phyloP scores from a whole-genome alignment of 345 rosid genomes.

The Populus simonii region DNA sequence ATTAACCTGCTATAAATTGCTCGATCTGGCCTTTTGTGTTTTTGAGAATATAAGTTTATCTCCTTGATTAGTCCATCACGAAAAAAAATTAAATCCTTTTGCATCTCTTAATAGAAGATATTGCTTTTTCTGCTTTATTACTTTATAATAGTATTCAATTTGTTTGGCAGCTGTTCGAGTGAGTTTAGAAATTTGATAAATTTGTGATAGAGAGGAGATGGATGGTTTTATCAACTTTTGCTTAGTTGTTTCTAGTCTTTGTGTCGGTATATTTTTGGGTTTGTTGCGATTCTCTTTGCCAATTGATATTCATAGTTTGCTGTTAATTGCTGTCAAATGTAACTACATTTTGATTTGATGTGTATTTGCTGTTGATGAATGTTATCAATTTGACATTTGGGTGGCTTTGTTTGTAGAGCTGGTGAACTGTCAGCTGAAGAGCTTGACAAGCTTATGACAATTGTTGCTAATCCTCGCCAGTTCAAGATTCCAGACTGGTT shows the following conservation, averaged over 20 bases:
- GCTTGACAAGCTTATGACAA: slow-evolving; percentile 36
- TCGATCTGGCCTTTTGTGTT: background rate
- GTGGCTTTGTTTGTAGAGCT: slow-evolving; percentile 18
- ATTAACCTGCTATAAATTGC: background rate
- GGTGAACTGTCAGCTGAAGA: slow-evolving; percentile 35
- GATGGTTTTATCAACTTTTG: background rate
- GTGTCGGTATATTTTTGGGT: background rate
- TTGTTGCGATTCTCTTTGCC: background rate
- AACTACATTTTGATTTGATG: too few species aligned
- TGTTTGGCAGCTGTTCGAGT: too few species aligned
- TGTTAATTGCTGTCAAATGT: too few species aligned
- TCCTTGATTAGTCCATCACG: background rate
- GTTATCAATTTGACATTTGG: background rate
- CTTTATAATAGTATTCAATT: background rate
- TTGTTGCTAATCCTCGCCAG: slow-evolving; percentile 39
- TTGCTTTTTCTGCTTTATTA: background rate
- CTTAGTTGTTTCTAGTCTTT: background rate
- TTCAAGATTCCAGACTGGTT: slow-evolving; percentile 42
- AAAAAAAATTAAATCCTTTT: too few species aligned
- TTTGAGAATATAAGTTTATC: background rate
- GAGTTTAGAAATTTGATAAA: background rate
- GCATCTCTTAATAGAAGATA: too few species aligned
- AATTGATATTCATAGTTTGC: too few species aligned
- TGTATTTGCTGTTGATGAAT: background rate
- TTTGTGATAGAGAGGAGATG: background rate